Percentiles rank a stretch among this genome's conserved stretches.
Conservation (phyloP, 2,329 filamentous ascomycete genomes). For the Lachnellula cervina region DNA sequence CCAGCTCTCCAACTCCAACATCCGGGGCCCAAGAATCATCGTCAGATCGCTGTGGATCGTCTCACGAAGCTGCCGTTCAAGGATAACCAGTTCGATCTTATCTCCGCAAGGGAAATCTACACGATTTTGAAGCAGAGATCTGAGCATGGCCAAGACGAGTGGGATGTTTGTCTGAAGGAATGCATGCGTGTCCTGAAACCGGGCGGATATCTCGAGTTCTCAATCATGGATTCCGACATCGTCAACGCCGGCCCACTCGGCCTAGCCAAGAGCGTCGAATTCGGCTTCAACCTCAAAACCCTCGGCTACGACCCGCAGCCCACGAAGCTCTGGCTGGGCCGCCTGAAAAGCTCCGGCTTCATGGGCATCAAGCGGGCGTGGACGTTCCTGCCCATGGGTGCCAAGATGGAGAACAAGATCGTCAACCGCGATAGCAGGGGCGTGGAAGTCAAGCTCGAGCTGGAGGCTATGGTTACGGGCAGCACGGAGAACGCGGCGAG, state of each 20-base stretch:
- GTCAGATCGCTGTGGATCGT: conserved; percentile 70
- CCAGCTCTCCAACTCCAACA: conserved; percentile 66
- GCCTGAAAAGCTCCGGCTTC: conserved; percentile 73
- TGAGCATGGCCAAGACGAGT: conserved; percentile 73
- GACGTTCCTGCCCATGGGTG: conserved; percentile 82
- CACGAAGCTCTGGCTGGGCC: conserved; percentile 72
- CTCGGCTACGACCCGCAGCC: conserved; percentile 84
- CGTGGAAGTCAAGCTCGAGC: conserved; percentile 43
- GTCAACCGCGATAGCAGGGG: conserved; percentile 35
- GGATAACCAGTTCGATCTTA: conserved; percentile 80
- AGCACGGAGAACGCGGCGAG: conserved; percentile 68
- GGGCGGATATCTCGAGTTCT: conserved; percentile 88
- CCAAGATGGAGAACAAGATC: conserved; percentile 41
- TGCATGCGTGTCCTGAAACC: conserved; percentile 86
- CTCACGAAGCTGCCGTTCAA: conserved; percentile 81
- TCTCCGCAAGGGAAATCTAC: conserved; percentile 85
- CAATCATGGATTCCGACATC: conserved; percentile 83
- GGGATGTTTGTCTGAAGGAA: conserved; percentile 78
- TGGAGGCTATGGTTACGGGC: conserved; percentile 61
- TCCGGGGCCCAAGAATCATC: conserved; percentile 81
- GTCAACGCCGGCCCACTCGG: conserved; percentile 76
- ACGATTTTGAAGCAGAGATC: conserved; percentile 71
- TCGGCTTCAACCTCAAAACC: conserved; percentile 82
- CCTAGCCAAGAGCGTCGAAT: conserved; percentile 82
- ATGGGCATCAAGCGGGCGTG: conserved; percentile 76